Evolutionary conservation across 108 stramenopile species (phyloP).

Genomic region (Fragilaria radians): DNA sequence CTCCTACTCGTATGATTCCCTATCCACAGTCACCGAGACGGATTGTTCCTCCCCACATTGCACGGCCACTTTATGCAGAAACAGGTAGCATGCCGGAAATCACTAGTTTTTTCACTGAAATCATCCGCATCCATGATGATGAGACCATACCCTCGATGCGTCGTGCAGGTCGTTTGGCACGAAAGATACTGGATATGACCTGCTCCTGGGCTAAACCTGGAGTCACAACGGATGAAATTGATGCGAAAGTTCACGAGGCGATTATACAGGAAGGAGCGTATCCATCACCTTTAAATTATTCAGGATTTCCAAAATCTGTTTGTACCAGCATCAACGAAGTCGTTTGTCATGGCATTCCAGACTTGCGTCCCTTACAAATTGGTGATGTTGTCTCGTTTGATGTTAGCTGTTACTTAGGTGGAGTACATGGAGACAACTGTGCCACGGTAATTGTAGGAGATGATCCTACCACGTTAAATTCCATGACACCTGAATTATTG

Average conservation of each 20-base stretch:
- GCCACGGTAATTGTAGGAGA: conserved; percentile 95
- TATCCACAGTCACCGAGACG: too few relatives aligned
- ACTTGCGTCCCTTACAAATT: conserved; percentile 84
- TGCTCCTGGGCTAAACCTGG: conserved; percentile 85
- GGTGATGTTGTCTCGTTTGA: conserved; percentile 99
- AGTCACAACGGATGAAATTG: conserved; percentile 98
- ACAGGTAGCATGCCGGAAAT: too few relatives aligned
- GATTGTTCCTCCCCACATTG: too few relatives aligned
- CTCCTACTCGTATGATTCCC: too few relatives aligned
- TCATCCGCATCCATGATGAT: too few relatives aligned
- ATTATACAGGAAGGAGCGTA: conserved; percentile 89
- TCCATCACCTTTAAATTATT: conserved; percentile 97
- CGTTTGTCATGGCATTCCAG: conserved; percentile 93
- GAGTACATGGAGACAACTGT: conserved; percentile 96
- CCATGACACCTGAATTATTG: too few relatives aligned
- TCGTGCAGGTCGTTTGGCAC: conserved; percentile 88
- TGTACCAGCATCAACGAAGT: conserved; percentile 98
- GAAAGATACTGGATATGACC: conserved; percentile 93
- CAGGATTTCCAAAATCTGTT: conserved; percentile 94
- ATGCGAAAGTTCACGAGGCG: conserved; percentile 91
- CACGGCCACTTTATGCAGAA: too few relatives aligned
- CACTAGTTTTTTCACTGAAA: too few relatives aligned
- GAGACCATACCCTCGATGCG: too few relatives aligned
- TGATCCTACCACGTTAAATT: conserved; percentile 80
- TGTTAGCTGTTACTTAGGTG: conserved; percentile 88